phyloP scores from a whole-genome alignment of 2,329 filamentous ascomycete genomes.

The Clarireedia paspali region DNA sequence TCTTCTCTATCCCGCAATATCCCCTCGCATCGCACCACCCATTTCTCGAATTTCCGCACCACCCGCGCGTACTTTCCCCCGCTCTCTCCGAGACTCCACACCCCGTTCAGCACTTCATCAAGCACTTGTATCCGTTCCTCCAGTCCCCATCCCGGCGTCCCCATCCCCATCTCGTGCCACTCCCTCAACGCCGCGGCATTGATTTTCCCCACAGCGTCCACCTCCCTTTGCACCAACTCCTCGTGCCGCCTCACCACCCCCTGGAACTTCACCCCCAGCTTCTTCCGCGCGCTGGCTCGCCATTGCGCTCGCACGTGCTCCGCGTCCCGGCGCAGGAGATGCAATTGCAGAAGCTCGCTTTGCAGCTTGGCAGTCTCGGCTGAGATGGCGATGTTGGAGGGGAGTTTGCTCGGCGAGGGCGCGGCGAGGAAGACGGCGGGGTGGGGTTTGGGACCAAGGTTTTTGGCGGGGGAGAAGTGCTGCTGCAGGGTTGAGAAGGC shows the following conservation, averaged over 20 bases:
- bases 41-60: slow-evolving; percentile 51
- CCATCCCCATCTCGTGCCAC: slow-evolving; percentile 35
- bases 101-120: slow-evolving; percentile 46
- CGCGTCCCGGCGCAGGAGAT: slow-evolving; percentile 53
- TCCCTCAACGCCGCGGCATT: slow-evolving; percentile 45
- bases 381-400: slow-evolving; percentile 50
- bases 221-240: slow-evolving; percentile 34
- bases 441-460: slow-evolving; percentile 52
- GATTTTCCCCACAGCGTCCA: slow-evolving; percentile 39
- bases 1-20: slow-evolving; percentile 37
- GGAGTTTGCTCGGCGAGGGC: slow-evolving; percentile 53
- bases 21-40: slow-evolving; percentile 43
- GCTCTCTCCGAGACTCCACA: slow-evolving; percentile 50
- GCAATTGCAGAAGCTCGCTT: slow-evolving; percentile 57
- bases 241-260: slow-evolving; percentile 30
- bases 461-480: slow-evolving; percentile 59
- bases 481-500: slow-evolving; percentile 56
- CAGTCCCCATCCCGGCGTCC: slow-evolving; percentile 32
- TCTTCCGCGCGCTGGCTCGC: slow-evolving; percentile 46
- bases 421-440: slow-evolving; percentile 50
- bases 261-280: slow-evolving; percentile 40
- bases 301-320: slow-evolving; percentile 39
- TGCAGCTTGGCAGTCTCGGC: slow-evolving; percentile 53
- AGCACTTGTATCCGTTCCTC: slow-evolving; percentile 52
- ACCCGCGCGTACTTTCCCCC: slow-evolving; percentile 49